Percentiles rank a stretch among this genome's conserved stretches.
phyloP scores from a whole-genome alignment of 129 eudicot species.

The Helichrysum umbraculigerum region DNA sequence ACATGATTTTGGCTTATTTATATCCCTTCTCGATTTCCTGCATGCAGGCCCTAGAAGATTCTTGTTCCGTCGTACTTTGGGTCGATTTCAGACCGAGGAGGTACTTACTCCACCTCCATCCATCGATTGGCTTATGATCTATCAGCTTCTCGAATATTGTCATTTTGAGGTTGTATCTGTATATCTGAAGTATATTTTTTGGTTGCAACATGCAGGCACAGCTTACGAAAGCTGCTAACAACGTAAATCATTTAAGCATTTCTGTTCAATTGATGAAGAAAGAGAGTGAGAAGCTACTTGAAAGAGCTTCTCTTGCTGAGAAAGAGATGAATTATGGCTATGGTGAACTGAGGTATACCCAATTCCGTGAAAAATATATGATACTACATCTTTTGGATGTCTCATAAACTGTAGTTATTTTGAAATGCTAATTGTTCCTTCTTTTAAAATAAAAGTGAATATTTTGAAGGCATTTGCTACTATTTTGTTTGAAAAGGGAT shows the following conservation, averaged over 20 bases:
- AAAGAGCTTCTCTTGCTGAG: slow-evolving; percentile 87
- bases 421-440: background rate
- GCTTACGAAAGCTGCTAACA: slow-evolving; percentile 67
- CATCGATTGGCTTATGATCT: slow-evolving; percentile 22
- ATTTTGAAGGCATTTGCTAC: slow-evolving; percentile 6
- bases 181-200: slow-evolving; percentile 14
- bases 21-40: slow-evolving; percentile 21
- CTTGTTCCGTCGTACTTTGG: slow-evolving; percentile 74
- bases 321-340: slow-evolving; percentile 73
- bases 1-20: background rate
- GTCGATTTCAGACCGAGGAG: slow-evolving; percentile 91
- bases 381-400: slow-evolving; percentile 1
- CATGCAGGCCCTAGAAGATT: slow-evolving; percentile 86
- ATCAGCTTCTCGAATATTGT: background rate
- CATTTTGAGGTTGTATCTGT: background rate
- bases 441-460: background rate
- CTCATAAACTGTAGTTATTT: background rate
- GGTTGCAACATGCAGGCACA: slow-evolving; percentile 62
- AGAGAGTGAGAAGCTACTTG: slow-evolving; percentile 78
- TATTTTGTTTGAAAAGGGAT: background rate
- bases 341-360: slow-evolving; percentile 61
- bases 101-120: slow-evolving; percentile 33
- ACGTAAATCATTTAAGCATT: slow-evolving; percentile 54
- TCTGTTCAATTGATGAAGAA: slow-evolving; percentile 89
- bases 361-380: slow-evolving; percentile 10